Evolutionary conservation across 2,329 filamentous ascomycete species (phyloP).

Genomic region (Periconia macrospinosa): DNA sequence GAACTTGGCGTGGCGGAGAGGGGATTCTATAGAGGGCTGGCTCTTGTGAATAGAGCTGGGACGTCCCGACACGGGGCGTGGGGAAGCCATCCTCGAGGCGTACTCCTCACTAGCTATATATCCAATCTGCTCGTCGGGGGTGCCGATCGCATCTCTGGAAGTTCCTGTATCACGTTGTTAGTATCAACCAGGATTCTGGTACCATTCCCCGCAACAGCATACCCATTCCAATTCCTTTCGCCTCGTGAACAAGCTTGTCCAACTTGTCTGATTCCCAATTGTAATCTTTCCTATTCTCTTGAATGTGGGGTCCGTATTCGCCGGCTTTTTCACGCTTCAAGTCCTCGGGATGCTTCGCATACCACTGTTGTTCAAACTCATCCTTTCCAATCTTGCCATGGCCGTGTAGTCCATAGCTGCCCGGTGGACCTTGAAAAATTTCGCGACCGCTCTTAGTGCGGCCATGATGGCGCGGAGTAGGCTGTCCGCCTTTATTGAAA

Average conservation of each 20-base stretch:
- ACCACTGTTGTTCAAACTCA: conserved; percentile 89
- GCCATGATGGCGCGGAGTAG: conserved; percentile 57
- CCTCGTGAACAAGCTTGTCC: conserved; percentile 83
- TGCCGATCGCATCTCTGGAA: conserved; percentile 65
- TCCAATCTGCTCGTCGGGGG: conserved; percentile 87
- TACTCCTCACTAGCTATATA: conserved; percentile 88
- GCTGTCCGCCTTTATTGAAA: conserved; percentile 56
- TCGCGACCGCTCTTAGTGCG: conserved; percentile 74
- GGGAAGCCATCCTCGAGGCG: conserved; percentile 73
- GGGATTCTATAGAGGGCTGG: conserved; percentile 51
- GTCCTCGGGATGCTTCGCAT: conserved; percentile 85
- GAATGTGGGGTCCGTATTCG: conserved; percentile 62
- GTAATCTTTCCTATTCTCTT: conserved; percentile 69
- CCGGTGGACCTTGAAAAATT: conserved; percentile 72
- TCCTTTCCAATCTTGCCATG: conserved; percentile 76
- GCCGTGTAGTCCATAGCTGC: conserved; percentile 90
- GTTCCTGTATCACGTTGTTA: conserved; percentile 61
- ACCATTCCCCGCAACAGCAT: conserved; percentile 27
- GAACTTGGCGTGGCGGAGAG: conserved; percentile 54
- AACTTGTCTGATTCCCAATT: conserved; percentile 87
- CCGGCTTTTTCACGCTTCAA: conserved; percentile 73
- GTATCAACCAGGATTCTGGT: conserved; percentile 44
- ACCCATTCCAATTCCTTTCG: conserved; percentile 55
- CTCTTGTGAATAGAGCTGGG: conserved; percentile 51
- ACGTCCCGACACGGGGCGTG: conserved; percentile 54